These are phyloP conservation scores for Neoscytalidium dimidiatum DNA, from an alignment of 2,329 filamentous ascomycete species.

Conservation along the genomic window DNA sequence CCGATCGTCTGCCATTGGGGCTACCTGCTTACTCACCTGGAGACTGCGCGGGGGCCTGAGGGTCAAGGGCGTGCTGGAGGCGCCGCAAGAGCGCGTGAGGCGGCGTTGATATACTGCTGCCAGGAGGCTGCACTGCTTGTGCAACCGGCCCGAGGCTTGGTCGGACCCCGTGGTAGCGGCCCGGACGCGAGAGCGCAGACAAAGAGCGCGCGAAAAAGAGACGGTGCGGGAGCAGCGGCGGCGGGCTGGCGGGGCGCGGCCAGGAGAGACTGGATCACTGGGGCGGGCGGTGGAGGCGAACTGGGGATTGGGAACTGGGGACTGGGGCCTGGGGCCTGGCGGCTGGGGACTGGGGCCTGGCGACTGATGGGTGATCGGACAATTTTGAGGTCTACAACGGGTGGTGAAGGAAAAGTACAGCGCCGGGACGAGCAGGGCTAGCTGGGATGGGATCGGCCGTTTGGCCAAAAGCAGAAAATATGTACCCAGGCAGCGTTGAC, in stretches of 20 bases:
- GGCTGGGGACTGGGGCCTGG: no score
- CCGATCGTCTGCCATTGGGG: constrained; percentile 4
- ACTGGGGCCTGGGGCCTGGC: no score
- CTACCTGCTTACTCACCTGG: not conserved
- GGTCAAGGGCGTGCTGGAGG: not conserved
- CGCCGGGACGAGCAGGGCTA: constrained; percentile 30
- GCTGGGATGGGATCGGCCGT: constrained; percentile 34
- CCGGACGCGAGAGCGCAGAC: constrained; percentile 20
- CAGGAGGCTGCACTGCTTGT: constrained; percentile 25
- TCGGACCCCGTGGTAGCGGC: constrained; percentile 33
- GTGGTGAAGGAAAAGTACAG: constrained; percentile 23
- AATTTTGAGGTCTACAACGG: constrained; percentile 15
- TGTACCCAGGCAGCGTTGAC: constrained; percentile 36
- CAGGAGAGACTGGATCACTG: not conserved
- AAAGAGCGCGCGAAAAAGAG: not conserved
- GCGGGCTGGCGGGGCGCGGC: not conserved
- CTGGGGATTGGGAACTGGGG: no score
- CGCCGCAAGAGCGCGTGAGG: constrained; percentile 5
- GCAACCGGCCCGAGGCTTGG: constrained; percentile 32
- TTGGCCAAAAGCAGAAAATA: constrained; percentile 40
- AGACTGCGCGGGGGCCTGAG: not conserved
- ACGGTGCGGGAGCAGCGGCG: not conserved
- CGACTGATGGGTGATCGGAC: constrained; percentile 9
- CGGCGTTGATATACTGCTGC: constrained; percentile 18
- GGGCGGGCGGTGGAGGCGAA: not conserved